Conservation (phyloP, 208 protist genomes). For the Eutreptiella sp. region DNA sequence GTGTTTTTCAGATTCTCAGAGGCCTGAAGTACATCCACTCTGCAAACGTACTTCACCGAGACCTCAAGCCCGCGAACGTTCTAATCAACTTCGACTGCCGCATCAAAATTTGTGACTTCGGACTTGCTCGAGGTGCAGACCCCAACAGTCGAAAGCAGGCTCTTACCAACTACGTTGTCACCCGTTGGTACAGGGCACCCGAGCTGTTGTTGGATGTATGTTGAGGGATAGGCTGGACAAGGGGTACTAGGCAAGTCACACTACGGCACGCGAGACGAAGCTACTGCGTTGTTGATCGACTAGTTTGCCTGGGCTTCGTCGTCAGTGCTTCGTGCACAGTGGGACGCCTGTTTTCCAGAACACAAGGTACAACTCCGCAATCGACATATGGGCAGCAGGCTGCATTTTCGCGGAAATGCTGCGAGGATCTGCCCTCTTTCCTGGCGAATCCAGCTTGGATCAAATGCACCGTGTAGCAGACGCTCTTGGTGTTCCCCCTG, state of each 20-base stretch:
- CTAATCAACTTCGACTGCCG: slow-evolving; percentile 80
- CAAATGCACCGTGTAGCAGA: slow-evolving; percentile 60
- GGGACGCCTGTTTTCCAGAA: too few species aligned
- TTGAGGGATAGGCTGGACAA: too few species aligned
- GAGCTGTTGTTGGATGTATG: slow-evolving; percentile 94
- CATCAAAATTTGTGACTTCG: slow-evolving; percentile 86
- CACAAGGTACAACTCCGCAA: slow-evolving; percentile 66
- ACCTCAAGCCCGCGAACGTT: slow-evolving; percentile 89
- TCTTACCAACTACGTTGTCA: slow-evolving; percentile 76
- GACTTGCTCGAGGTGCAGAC: slow-evolving; percentile 50
- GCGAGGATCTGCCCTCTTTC: slow-evolving; percentile 64
- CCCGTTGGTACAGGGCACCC: slow-evolving; percentile 96
- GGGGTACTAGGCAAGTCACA: too few species aligned
- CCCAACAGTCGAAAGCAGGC: too few species aligned
- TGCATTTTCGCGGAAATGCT: slow-evolving; percentile 87
- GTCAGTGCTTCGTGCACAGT: too few species aligned
- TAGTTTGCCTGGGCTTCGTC: too few species aligned
- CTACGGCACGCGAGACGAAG: too few species aligned
- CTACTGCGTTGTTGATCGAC: too few species aligned
- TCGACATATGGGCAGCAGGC: slow-evolving; percentile 93
- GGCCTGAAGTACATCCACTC: slow-evolving; percentile 91
- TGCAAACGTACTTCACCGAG: slow-evolving; percentile 87
- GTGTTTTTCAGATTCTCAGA: slow-evolving; percentile 87
- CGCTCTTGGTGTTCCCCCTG: slow-evolving; percentile 29
- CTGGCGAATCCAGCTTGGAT: slow-evolving; percentile 70